phyloP scores from a whole-genome alignment of 495 filamentous ascomycete species.

The Hyaloscypha hepaticicola region DNA sequence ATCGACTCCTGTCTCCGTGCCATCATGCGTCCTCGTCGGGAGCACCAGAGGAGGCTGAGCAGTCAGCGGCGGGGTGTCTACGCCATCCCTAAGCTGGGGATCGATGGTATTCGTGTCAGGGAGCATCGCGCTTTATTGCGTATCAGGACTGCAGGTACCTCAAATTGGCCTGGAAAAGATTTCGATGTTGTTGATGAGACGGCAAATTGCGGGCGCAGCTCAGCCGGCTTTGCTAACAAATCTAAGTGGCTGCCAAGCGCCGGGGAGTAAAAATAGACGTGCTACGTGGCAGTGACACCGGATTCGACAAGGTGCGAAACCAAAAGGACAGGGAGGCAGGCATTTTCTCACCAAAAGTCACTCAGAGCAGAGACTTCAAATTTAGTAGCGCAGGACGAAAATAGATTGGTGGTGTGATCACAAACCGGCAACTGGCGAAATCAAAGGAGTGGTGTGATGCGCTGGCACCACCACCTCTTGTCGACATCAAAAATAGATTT shows the following conservation, averaged over 20 bases:
- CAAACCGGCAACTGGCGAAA: neutral
- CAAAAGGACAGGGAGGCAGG: neutral
- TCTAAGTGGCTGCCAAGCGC: neutral
- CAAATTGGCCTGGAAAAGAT: neutral
- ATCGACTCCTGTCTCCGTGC: neutral
- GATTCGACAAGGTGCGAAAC: neutral
- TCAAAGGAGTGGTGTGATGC: neutral
- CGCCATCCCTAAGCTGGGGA: neutral
- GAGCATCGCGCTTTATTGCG: neutral
- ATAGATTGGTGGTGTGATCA: neutral
- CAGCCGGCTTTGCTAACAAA: neutral
- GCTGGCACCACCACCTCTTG: neutral
- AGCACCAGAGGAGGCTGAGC: neutral
- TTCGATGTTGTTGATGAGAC: neutral
- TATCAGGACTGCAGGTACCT: neutral
- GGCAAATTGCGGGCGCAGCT: neutral
- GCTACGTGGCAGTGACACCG: neutral
- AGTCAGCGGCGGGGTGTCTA: neutral
- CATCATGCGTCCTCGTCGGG: neutral
- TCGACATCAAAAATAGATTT: neutral
- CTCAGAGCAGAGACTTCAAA: neutral
- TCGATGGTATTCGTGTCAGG: neutral
- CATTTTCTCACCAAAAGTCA: neutral
- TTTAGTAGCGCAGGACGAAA: neutral
- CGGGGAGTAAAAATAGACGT: neutral